Evolutionary conservation across 139 green algal genomes (phyloP), one percentile per base, ranked within the genome.

Genomic region (Volvox africanus): DNA sequence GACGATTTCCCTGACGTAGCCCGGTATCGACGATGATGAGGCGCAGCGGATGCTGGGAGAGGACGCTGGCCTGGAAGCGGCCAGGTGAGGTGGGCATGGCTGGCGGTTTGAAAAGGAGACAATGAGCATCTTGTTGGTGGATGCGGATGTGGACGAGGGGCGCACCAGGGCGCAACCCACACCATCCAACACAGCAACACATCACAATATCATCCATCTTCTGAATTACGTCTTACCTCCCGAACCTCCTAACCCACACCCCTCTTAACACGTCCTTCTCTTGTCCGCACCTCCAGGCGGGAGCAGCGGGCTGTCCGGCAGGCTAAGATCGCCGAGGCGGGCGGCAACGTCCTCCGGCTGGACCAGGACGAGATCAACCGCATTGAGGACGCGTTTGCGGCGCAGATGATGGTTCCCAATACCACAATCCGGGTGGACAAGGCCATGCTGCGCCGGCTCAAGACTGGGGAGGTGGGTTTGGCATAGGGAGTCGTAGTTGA

Each of bases 341-440:
- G 89, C 12, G 88, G 94, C 86, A 95, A 96, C 62, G 93, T 97
- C 91, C 93, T 97, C 89, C 87, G 89, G 9, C 87, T 97, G 67
- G 93, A 96, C 62, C 94, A 96, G 61, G 89, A 92, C 78, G 94
- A 93, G 33, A 86, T 94, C 32, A 71, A 93, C 80, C 68, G 89
- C 30, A 89, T 97, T 37, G 93, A 97, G 26, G 96, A 97, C 90
- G 89, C 94, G 2, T 97, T 97, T 55, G 80, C 91, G 28, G 90
- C 93, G 61, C 96, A 97, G 93, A 95, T 96, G 92, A 89, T 93
- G 68, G 91, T 96, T 67, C 94, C 95, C 28, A 95, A 96, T 91
- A 92, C 87, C 26, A 92, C 95, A 50, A 96, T 98, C 82, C 55
- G 83, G 3, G 95, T 95, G 20, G 94, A 96, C 73, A 88, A 93